phyloP scores from a whole-genome alignment of 129 eudicot species.

The sunflower (Helianthus annuus) region DNA sequence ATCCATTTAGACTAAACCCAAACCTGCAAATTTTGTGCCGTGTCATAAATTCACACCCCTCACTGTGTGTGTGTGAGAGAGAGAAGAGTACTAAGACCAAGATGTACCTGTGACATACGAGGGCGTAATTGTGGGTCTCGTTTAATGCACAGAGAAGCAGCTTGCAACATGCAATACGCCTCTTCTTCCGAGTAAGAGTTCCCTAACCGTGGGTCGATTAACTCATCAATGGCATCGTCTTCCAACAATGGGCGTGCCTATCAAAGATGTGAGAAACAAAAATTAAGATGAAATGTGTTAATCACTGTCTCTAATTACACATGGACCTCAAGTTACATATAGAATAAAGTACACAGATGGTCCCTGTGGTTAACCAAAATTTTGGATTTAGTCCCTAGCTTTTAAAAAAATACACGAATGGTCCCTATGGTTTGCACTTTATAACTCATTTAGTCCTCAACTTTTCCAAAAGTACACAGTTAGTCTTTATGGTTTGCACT shows the following conservation, averaged over 20 bases:
- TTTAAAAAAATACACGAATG: too few species aligned
- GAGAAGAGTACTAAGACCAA: background rate
- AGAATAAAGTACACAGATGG: too few species aligned
- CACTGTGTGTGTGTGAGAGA: background rate
- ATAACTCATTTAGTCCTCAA: too few species aligned
- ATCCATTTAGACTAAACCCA: too few species aligned
- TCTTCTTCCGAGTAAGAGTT: slow-evolving; percentile 70
- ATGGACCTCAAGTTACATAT: background rate
- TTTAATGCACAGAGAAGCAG: slow-evolving; percentile 86
- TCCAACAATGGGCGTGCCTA: slow-evolving; percentile 95
- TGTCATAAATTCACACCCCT: too few species aligned
- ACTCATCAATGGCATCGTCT: slow-evolving; percentile 66
- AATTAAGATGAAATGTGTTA: background rate
- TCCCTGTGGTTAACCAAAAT: background rate
- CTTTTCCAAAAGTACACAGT: too few species aligned
- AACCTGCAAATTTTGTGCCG: too few species aligned
- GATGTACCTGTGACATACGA: slow-evolving; percentile 93
- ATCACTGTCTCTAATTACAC: background rate
- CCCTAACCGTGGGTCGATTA: slow-evolving; percentile 75
- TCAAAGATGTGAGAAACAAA: slow-evolving; percentile 9
- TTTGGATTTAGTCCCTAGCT: too few species aligned
- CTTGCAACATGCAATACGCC: slow-evolving; percentile 84
- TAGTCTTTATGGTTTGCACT: too few species aligned
- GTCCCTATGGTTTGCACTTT: too few species aligned
- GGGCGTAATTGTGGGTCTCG: slow-evolving; percentile 92